A percentile compares a stretch with the other conserved stretches of the same genome.
phyloP scores from a whole-genome alignment of 257 asterid genomes.

The Gentiana dahurica region DNA sequence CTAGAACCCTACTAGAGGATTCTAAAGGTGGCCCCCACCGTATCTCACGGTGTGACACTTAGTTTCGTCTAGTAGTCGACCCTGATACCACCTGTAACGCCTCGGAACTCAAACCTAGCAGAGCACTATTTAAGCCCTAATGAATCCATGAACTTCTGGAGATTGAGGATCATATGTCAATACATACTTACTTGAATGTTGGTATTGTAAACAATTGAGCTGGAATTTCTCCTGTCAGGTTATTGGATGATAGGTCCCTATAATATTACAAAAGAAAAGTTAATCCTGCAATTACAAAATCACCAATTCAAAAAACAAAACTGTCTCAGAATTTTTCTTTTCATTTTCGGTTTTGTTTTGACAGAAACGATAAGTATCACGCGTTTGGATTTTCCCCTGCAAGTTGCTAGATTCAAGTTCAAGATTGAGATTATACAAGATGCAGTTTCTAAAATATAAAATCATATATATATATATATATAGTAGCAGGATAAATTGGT shows the following conservation, averaged over 20 bases:
- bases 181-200: constrained; percentile 48
- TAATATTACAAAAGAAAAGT: constrained; percentile 1
- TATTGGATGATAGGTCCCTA: constrained; percentile 81
- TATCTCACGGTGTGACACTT: no score
- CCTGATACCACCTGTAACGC: no score
- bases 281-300: background rate
- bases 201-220: constrained; percentile 41
- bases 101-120: no score
- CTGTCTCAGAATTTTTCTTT: background rate
- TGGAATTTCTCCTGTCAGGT: constrained; percentile 67
- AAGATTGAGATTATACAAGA: background rate
- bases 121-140: no score
- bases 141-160: no score
- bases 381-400: no score
- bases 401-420: no score
- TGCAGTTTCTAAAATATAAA: background rate
- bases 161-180: background rate
- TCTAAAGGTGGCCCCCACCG: no score
- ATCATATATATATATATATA: background rate
- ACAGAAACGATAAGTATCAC: no score
- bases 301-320: background rate
- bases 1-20: no score
- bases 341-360: no score
- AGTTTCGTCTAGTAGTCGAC: no score
- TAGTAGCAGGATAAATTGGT: background rate